Base-by-base conservation (phyloP, 108 stramenopile species). In the Nitzschia palea region DNA sequence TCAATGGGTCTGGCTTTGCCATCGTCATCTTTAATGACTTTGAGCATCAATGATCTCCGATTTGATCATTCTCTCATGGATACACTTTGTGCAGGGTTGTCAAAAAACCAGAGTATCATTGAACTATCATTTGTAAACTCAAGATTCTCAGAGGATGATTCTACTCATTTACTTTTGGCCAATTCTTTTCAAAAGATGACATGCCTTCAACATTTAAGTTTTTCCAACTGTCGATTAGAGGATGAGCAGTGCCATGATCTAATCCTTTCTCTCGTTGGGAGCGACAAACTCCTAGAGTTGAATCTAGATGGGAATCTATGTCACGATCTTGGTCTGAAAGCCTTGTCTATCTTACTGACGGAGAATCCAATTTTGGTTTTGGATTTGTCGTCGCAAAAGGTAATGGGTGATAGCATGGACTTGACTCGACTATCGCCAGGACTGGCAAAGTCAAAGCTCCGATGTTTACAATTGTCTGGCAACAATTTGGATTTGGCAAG, bases 181-280 rank as follows among this genome's bases (percentile, higher is more conserved):
- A 36, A 27, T 17, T 20, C 32, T 18, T 35, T 65, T 27, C 8
- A 2, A 35, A 20, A 26, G 35, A 37, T 26, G 23, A 17, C 5
- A 25, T 6, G 14, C 14, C 44, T 65, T 14, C 65, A 65, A 25
- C 32, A 28, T 35, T 35, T 65, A 18, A 53, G 51, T 37, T 32
- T 65, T 28, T 30, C 28, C 14, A 34, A 48, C 20, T 65, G 65
- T 26, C 30, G 52, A 15, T 20, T 65, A 2, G 27, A 32, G 15
- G 65, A 65, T 36, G 51, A 65, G 1, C 65, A 65, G 36, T 65
- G 65, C 27, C 29, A 32, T 17, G 64, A 52, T 3, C 29, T 65
- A 15, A 27, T 47, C 22, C n/a, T 9, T 3, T 20, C 36, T 9
- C 36, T 65, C 18, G 29, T 23, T 1, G 65, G 51, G 6, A 15